Conservation (phyloP, 1,284 basidiomycete genomes). For the Boletus smithii region DNA sequence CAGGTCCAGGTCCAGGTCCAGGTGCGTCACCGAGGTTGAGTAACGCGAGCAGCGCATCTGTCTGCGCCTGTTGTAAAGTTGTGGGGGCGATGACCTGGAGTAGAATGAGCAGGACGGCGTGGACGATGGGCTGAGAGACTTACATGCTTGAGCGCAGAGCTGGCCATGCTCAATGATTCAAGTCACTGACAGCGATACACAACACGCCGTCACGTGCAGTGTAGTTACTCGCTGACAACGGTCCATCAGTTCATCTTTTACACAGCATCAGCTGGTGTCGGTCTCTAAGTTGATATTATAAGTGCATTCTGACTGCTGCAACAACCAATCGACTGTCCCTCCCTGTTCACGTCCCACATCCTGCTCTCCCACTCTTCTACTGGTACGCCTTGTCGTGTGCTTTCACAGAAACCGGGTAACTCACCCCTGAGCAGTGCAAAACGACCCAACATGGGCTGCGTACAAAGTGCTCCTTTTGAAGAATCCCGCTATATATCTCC, state of each 20-base stretch:
- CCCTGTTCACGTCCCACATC: too few species aligned
- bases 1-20: too few species aligned
- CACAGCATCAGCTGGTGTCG: too few species aligned
- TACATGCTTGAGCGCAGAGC: conserved; percentile 54
- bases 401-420: not conserved
- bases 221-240: too few species aligned
- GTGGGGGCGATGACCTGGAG: conserved; percentile 26
- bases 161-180: too few species aligned
- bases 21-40: conserved; percentile 56
- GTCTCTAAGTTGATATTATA: too few species aligned
- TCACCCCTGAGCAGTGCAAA: not conserved
- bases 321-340: too few species aligned
- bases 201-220: conserved; percentile 3
- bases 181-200: too few species aligned
- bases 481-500: not conserved
- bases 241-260: too few species aligned
- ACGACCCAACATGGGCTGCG: conserved; percentile 16
- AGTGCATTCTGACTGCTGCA: too few species aligned
- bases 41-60: conserved; percentile 63
- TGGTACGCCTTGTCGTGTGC: not conserved
- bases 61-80: conserved; percentile 80
- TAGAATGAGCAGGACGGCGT: not conserved
- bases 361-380: not conserved
- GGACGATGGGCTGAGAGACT: conserved; percentile 13
- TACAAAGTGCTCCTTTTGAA: conserved; percentile 12